Evolutionary conservation across 2,329 filamentous ascomycete species (phyloP).

Genomic region (Fusarium verticillioides): DNA sequence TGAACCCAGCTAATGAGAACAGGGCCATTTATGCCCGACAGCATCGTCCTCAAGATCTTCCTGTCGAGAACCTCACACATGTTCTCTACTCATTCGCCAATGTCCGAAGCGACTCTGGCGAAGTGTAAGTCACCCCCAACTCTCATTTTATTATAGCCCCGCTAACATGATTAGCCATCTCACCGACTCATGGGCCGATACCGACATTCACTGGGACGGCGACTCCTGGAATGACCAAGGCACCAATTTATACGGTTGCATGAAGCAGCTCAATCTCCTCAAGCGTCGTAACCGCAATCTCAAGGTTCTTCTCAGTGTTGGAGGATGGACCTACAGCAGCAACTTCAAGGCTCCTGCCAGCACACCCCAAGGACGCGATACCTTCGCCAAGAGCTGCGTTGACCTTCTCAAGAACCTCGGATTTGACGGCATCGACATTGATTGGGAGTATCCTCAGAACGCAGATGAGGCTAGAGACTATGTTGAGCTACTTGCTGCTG

Average conservation of each 20-base stretch:
- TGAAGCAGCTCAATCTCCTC: constrained; percentile 88
- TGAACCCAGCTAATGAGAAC: neutral
- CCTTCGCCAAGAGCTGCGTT: constrained; percentile 80
- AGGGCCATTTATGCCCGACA: constrained; percentile 88
- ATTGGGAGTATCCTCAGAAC: constrained; percentile 74
- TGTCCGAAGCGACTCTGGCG: constrained; percentile 79
- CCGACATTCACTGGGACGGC: constrained; percentile 78
- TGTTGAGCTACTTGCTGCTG: constrained; percentile 67
- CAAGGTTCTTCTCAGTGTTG: constrained; percentile 87
- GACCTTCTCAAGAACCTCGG: constrained; percentile 82
- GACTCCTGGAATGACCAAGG: constrained; percentile 77
- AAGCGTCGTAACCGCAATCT: constrained; percentile 85
- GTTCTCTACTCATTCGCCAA: constrained; percentile 93
- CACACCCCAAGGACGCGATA: constrained; percentile 73
- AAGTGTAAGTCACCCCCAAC: constrained; percentile 66
- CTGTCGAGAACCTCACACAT: constrained; percentile 84
- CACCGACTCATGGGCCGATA: constrained; percentile 73
- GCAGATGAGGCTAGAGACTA: constrained; percentile 65
- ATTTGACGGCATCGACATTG: constrained; percentile 77
- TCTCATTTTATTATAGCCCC: neutral
- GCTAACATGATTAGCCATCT: constrained; percentile 54
- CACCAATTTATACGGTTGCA: constrained; percentile 85
- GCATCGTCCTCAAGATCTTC: constrained; percentile 86
- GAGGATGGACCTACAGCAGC: constrained; percentile 90
- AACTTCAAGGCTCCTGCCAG: constrained; percentile 84